phyloP scores from a whole-genome alignment of 257 asterid genomes.

The Handroanthus guayacan region DNA sequence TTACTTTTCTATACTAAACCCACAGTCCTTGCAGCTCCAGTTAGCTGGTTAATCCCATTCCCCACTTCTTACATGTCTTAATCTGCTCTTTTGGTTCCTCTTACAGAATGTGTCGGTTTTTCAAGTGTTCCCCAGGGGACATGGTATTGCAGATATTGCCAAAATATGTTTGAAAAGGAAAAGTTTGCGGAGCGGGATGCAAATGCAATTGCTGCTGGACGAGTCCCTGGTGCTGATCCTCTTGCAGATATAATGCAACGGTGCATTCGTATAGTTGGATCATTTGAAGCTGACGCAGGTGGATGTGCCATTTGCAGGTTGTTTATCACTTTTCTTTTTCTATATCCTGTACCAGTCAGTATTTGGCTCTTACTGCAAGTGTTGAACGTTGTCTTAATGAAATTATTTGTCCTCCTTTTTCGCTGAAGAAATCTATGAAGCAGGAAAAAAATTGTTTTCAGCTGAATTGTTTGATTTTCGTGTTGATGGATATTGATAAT shows the following conservation, averaged over 20 bases:
- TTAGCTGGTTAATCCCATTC: slow-evolving; percentile 14
- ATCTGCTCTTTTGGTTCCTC: slow-evolving; percentile 22
- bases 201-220: slow-evolving; percentile 94
- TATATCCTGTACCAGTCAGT: slow-evolving; percentile 12
- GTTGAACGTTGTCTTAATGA: slow-evolving; percentile 19
- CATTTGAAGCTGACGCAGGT: slow-evolving; percentile 59
- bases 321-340: slow-evolving; percentile 26
- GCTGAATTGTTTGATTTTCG: slow-evolving; percentile 12
- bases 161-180: slow-evolving; percentile 62
- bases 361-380: slow-evolving; percentile 22
- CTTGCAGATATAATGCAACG: slow-evolving; percentile 75
- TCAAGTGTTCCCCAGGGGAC: slow-evolving; percentile 61
- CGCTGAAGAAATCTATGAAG: background rate
- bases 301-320: slow-evolving; percentile 97
- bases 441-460: slow-evolving; percentile 3
- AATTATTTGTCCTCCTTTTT: background rate
- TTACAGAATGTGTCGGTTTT: slow-evolving; percentile 74
- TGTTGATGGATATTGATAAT: slow-evolving; percentile 4
- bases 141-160: slow-evolving; percentile 84
- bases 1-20: slow-evolving; percentile 5
- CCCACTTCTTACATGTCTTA: slow-evolving; percentile 24
- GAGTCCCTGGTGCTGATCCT: slow-evolving; percentile 81
- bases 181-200: slow-evolving; percentile 58
- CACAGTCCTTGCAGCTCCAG: background rate
- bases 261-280: slow-evolving; percentile 74